Conservation (phyloP, 495 filamentous ascomycete genomes). For the Annulohypoxylon bovei region DNA sequence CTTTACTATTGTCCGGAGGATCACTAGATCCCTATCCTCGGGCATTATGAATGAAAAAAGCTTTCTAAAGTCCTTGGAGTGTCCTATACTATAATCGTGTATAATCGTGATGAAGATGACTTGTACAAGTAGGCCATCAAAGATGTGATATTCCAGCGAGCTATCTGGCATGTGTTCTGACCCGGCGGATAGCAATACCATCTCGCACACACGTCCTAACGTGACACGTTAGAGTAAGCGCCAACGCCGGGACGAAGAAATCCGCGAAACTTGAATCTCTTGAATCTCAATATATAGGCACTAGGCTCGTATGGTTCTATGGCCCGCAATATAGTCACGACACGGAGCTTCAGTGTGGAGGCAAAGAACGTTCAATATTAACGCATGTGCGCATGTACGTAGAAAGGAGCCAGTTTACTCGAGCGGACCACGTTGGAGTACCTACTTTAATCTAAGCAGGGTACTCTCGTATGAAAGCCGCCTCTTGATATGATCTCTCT, state of each 20-base stretch:
- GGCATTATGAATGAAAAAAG: not conserved
- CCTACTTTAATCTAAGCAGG: not conserved
- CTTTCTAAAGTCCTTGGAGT: not conserved
- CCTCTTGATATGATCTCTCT: not conserved
- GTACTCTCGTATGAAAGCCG: not conserved
- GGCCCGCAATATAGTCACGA: not conserved
- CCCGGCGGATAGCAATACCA: not conserved
- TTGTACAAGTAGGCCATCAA: not conserved
- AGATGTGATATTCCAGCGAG: not conserved
- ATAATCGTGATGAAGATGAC: not conserved
- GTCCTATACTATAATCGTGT: not conserved
- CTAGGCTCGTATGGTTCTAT: not conserved
- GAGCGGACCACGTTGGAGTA: not conserved
- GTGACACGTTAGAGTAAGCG: conserved; percentile 20
- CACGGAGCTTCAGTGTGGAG: not conserved
- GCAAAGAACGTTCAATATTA: not conserved
- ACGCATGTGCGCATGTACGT: not conserved
- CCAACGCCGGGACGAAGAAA: not conserved
- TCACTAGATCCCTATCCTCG: not conserved
- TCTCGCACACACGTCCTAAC: not conserved
- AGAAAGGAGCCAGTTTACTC: not conserved
- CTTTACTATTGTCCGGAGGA: not conserved
- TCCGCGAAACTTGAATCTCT: conserved; percentile 7
- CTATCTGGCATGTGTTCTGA: not conserved
- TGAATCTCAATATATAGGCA: not conserved